phyloP scores from a whole-genome alignment of 805 yeast genomes.

The Yamadazyma akitaensis region DNA sequence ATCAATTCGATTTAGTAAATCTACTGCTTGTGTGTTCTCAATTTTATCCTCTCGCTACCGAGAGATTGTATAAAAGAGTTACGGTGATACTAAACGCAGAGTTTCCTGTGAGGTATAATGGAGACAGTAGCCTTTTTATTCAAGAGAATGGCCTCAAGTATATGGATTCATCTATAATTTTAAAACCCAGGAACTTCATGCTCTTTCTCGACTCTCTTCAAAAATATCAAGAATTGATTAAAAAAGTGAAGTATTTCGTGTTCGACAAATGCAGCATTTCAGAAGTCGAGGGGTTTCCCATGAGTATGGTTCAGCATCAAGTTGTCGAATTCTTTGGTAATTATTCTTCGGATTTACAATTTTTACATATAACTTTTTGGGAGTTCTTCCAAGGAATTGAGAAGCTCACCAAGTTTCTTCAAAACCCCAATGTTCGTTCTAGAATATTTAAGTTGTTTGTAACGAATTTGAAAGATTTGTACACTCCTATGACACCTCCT shows the following conservation, averaged over 20 bases:
- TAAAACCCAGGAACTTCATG: slow-evolving; percentile 16
- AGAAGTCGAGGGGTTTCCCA: slow-evolving; percentile 1
- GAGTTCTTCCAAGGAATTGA: slow-evolving; percentile 24
- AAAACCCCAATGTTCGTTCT: slow-evolving; percentile 21
- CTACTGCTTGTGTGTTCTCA: slow-evolving; percentile 21
- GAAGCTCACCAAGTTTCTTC: slow-evolving; percentile 23
- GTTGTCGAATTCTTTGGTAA: slow-evolving; percentile 25
- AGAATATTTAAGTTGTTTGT: slow-evolving; percentile 30
- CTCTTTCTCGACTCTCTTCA: slow-evolving; percentile 19
- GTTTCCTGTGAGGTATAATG: slow-evolving; percentile 21
- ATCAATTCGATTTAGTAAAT: slow-evolving; percentile 28
- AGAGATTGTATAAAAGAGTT: slow-evolving; percentile 26
- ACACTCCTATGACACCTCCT: slow-evolving; percentile 24
- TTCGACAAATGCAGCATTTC: slow-evolving; percentile 30
- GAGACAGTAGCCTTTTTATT: slow-evolving; percentile 16
- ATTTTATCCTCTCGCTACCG: slow-evolving; percentile 21
- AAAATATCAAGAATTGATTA: slow-evolving; percentile 18
- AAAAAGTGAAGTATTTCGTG: slow-evolving; percentile 25
- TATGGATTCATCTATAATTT: slow-evolving; percentile 32
- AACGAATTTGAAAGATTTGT: slow-evolving; percentile 21
- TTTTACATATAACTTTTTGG: slow-evolving; percentile 30
- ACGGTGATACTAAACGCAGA: slow-evolving; percentile 29
- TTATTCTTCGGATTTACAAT: slow-evolving; percentile 22
- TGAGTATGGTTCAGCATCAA: slow-evolving; percentile 19
- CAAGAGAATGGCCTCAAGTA: slow-evolving; percentile 25